These are phyloP conservation scores for Halenospora varia DNA, from an alignment of 495 filamentous ascomycete species.

Conservation along the genomic window DNA sequence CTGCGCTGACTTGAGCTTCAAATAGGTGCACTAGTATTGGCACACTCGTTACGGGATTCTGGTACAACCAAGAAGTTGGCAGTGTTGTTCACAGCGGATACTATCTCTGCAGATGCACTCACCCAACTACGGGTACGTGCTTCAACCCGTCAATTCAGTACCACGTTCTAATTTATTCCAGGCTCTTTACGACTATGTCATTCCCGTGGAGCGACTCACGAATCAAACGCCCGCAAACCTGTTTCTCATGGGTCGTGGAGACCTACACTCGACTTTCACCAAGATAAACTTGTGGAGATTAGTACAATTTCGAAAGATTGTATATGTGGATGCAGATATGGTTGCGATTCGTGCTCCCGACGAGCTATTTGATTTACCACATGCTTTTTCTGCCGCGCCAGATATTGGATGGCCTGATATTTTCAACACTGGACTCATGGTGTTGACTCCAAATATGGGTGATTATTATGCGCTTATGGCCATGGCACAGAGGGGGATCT, in stretches of 20 bases:
- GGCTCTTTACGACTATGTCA: slow-evolving; percentile 84
- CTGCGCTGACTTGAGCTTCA: slow-evolving; percentile 19
- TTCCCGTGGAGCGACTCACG: slow-evolving; percentile 73
- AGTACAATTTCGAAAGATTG: slow-evolving; percentile 81
- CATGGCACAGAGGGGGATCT: slow-evolving; percentile 79
- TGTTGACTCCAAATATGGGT: slow-evolving; percentile 76
- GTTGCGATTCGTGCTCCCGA: slow-evolving; percentile 85
- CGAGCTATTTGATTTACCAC: slow-evolving; percentile 77
- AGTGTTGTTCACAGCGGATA: slow-evolving; percentile 75
- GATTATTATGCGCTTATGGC: slow-evolving; percentile 82
- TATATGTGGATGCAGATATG: slow-evolving; percentile 91
- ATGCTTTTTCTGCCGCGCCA: slow-evolving; percentile 82
- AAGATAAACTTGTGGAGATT: slow-evolving; percentile 95
- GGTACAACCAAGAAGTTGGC: slow-evolving; percentile 83
- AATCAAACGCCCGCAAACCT: slow-evolving; percentile 79
- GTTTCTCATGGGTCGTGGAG: slow-evolving; percentile 84
- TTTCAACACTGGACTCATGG: slow-evolving; percentile 97
- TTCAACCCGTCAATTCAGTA: slow-evolving; percentile 16
- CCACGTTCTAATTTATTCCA: slow-evolving; percentile 32
- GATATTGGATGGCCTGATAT: slow-evolving; percentile 98
- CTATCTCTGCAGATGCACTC: slow-evolving; percentile 65
- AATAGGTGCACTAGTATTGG: slow-evolving; percentile 76
- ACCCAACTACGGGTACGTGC: slow-evolving; percentile 67
- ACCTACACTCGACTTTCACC: slow-evolving; percentile 88
- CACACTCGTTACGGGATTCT: slow-evolving; percentile 90